These are phyloP conservation scores for Cercospora beticola DNA, from an alignment of 2,329 filamentous ascomycete genomes.

Conservation along the genomic window DNA sequence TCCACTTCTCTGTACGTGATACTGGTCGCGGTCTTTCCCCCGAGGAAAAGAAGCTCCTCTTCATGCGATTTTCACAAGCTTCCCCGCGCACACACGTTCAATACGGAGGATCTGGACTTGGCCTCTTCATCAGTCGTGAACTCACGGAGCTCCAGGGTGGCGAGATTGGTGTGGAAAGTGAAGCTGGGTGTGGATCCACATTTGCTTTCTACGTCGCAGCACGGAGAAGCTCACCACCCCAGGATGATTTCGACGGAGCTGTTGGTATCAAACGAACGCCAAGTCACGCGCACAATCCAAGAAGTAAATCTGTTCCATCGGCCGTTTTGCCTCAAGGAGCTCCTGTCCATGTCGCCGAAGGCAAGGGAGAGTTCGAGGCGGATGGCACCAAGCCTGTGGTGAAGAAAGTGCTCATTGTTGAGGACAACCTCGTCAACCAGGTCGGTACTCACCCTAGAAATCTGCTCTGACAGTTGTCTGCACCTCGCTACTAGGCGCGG, in stretches of 20 bases:
- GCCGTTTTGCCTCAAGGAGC: slow-evolving; percentile 5
- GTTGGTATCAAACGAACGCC: slow-evolving; percentile 14
- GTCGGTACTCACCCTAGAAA: neutral
- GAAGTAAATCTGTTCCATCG: slow-evolving; percentile 21
- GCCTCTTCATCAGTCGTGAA: slow-evolving; percentile 74
- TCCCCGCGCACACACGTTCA: slow-evolving; percentile 73
- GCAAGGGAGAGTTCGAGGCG: slow-evolving; percentile 1
- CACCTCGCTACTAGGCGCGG: neutral
- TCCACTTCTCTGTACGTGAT: slow-evolving; percentile 73
- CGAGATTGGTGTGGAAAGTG: slow-evolving; percentile 71
- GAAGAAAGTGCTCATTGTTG: slow-evolving; percentile 43
- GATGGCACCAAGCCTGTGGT: slow-evolving; percentile 9
- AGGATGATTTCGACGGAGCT: slow-evolving; percentile 28
- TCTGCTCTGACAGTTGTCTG: neutral
- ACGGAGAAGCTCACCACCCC: slow-evolving; percentile 53
- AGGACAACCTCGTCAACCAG: slow-evolving; percentile 44
- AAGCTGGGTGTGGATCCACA: slow-evolving; percentile 67
- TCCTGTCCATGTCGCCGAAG: slow-evolving; percentile 1
- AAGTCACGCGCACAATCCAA: slow-evolving; percentile 13
- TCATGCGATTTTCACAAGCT: slow-evolving; percentile 76
- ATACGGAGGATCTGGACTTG: slow-evolving; percentile 76
- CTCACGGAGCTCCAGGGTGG: slow-evolving; percentile 80
- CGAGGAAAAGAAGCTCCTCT: slow-evolving; percentile 71
- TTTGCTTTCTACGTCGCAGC: slow-evolving; percentile 76
- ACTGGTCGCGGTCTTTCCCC: slow-evolving; percentile 67